A percentile compares a stretch with the other conserved stretches of the same genome.
phyloP scores from a whole-genome alignment of 345 rosid species.

The Euphorbia lathyris region DNA sequence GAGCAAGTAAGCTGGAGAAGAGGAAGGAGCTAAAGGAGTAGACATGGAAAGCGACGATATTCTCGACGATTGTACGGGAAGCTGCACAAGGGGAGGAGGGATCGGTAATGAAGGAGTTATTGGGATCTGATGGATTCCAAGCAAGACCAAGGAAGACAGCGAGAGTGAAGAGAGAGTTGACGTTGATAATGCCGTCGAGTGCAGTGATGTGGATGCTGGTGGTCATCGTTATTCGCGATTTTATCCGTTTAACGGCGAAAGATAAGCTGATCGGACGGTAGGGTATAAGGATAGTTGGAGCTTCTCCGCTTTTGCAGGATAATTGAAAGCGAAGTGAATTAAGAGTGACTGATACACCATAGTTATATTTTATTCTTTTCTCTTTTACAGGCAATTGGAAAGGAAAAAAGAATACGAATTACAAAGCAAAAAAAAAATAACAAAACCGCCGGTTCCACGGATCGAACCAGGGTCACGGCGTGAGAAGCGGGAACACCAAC shows the following conservation, averaged over 20 bases:
- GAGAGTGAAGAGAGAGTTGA: conserved; percentile 87
- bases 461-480: conserved; percentile 97
- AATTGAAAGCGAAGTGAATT: conserved; percentile 9
- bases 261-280: neutral
- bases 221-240: conserved; percentile 32
- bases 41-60: conserved; percentile 76
- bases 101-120: conserved; percentile 81
- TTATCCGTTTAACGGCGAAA: neutral
- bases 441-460: conserved; percentile 95
- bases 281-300: neutral
- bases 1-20: conserved; percentile 76
- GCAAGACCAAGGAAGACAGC: conserved; percentile 87
- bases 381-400: no score
- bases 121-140: conserved; percentile 55
- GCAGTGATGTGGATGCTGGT: conserved; percentile 88
- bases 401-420: no score
- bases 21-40: conserved; percentile 79
- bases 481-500: conserved; percentile 95
- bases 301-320: neutral
- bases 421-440: no score
- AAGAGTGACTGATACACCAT: neutral
- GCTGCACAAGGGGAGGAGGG: conserved; percentile 42
- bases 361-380: neutral
- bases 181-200: conserved; percentile 74
- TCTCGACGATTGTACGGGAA: conserved; percentile 37